A percentile compares a stretch with the other conserved stretches of the same genome.
Evolutionary conservation across 768 basidiomycete species (phyloP).

Genomic region (Lentinula sp.): DNA sequence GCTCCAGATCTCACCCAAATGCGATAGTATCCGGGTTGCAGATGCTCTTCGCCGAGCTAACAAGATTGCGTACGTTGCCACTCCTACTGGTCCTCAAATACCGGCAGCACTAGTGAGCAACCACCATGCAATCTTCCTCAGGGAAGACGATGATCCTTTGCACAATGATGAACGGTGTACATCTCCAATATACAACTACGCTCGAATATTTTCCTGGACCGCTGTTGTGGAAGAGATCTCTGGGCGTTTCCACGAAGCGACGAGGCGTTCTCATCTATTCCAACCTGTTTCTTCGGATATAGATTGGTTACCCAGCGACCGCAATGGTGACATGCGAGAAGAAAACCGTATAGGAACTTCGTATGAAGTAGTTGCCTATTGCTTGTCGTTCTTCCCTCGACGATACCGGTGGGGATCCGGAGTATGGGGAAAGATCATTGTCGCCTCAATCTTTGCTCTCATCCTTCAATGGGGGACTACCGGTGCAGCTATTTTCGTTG

Average conservation of each 20-base stretch:
- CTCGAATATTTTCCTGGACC: conserved; percentile 14
- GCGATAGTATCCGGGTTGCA: conserved; percentile 24
- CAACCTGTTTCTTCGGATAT: conserved; percentile 8
- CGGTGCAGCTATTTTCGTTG: conserved; percentile 18
- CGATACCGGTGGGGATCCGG: conserved; percentile 15
- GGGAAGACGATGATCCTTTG: conserved; percentile 1
- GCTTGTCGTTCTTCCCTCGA: conserved; percentile 4
- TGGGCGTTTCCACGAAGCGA: conserved; percentile 6
- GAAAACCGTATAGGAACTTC: conserved; percentile 14
- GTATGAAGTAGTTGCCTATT: conserved; percentile 16
- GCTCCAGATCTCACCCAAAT: conserved; percentile 33
- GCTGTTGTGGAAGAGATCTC: conserved; percentile 12
- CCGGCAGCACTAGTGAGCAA: conserved; percentile 2
- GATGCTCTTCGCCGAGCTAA: conserved; percentile 24
- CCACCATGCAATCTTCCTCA: conserved; percentile 1
- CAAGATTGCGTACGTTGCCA: conserved; percentile 17
- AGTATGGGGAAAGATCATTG: conserved; percentile 16
- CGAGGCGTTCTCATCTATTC: conserved; percentile 5
- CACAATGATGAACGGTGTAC: conserved; percentile 14
- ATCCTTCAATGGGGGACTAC: conserved; percentile 26
- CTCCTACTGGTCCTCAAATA: conserved; percentile 2
- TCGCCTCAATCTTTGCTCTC: conserved; percentile 23
- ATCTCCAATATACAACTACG: conserved; percentile 17
- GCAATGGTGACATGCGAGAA: not conserved
- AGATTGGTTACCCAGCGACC: conserved; percentile 3